phyloP scores from a whole-genome alignment of 192 early-diverging fungal genomes.

The Rhizophagus clarus region DNA sequence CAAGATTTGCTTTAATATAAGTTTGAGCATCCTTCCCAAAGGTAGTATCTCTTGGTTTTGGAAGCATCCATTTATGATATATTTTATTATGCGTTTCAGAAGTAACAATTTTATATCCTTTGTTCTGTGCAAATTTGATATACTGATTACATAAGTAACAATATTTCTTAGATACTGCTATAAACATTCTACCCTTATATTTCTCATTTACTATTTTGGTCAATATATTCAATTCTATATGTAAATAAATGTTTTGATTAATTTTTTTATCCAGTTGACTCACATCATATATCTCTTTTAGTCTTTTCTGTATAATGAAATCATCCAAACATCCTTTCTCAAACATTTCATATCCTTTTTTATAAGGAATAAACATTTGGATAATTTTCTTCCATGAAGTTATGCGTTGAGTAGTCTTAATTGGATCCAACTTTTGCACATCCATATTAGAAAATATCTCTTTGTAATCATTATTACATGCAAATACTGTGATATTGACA shows the following conservation, averaged over 20 bases:
- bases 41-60: not conserved
- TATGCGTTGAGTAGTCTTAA: not conserved
- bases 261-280: not conserved
- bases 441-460: not conserved
- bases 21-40: not conserved
- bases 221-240: not conserved
- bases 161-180: not conserved
- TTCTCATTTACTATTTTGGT: not conserved
- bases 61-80: conserved; percentile 1
- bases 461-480: not conserved
- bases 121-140: not conserved
- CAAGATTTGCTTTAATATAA: not conserved
- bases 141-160: not conserved
- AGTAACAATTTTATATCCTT: not conserved
- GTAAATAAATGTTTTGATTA: not conserved
- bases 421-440: not conserved
- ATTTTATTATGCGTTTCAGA: not conserved
- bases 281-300: not conserved
- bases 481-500: not conserved
- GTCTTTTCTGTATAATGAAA: not conserved
- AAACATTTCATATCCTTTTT: not conserved
- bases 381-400: not conserved
- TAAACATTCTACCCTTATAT: not conserved
- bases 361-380: not conserved
- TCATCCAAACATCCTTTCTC: not conserved